These are phyloP conservation scores for Exophiala alcalophila DNA, from an alignment of 2,329 filamentous ascomycete genomes.

Conservation along the genomic window DNA sequence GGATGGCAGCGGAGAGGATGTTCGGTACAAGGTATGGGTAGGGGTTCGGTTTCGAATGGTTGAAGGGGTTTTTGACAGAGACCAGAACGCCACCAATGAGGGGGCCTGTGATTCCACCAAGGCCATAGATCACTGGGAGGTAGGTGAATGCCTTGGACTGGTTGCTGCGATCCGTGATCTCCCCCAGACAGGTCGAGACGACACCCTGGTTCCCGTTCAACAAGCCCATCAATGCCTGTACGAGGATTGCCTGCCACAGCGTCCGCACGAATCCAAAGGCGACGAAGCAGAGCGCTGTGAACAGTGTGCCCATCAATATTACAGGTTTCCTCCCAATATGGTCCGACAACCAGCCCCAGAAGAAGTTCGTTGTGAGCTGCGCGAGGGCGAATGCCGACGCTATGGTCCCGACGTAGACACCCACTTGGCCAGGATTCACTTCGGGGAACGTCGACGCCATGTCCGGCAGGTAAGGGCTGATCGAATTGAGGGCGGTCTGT, in stretches of 20 bases:
- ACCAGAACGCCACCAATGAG: conserved; percentile 85
- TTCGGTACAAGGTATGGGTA: conserved; percentile 89
- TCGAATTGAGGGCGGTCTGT: conserved; percentile 95
- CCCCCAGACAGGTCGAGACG: conserved; percentile 88
- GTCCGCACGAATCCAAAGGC: conserved; percentile 82
- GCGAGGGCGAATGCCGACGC: conserved; percentile 90
- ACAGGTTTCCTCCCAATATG: conserved; percentile 77
- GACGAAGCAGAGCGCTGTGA: conserved; percentile 76
- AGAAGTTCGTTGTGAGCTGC: conserved; percentile 87
- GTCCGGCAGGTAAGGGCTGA: conserved; percentile 87
- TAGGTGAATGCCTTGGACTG: conserved; percentile 93
- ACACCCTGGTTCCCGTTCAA: conserved; percentile 94
- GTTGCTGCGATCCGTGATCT: conserved; percentile 92
- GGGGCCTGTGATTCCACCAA: conserved; percentile 90
- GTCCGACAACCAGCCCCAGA: conserved; percentile 85
- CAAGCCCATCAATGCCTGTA: conserved; percentile 86
- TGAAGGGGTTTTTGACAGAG: conserved; percentile 57
- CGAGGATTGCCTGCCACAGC: conserved; percentile 78
- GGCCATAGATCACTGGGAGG: conserved; percentile 89
- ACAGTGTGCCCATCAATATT: conserved; percentile 75
- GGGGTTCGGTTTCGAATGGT: conserved; percentile 49
- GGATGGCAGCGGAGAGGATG: conserved; percentile 68
- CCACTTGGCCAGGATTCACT: conserved; percentile 67
- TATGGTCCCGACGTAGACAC: conserved; percentile 84
- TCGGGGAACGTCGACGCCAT: conserved; percentile 87